Evolutionary conservation across 2,329 filamentous ascomycete genomes (phyloP).

Genomic region (Ciborinia camelliae): DNA sequence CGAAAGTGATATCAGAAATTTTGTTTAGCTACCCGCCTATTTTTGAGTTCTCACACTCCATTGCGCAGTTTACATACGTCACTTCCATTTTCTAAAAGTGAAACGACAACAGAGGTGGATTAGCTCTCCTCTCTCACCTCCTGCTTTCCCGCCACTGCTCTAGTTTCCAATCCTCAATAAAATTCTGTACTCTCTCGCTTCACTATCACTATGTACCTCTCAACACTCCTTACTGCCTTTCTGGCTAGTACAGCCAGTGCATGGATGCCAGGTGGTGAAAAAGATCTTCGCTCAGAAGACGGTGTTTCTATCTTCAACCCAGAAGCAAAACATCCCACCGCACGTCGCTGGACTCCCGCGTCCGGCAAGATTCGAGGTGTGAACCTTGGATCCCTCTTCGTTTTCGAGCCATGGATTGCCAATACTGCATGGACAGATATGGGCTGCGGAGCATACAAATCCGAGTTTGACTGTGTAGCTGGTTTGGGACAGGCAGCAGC

Average conservation of each 20-base stretch:
- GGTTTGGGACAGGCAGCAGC: slow-evolving; percentile 45
- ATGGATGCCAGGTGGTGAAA: slow-evolving; percentile 16
- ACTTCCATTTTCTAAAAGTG: not conserved
- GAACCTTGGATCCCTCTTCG: slow-evolving; percentile 47
- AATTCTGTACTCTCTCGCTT: not conserved
- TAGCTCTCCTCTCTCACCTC: not conserved
- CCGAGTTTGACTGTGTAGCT: slow-evolving; percentile 49
- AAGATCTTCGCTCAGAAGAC: slow-evolving; percentile 2
- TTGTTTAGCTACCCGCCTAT: not conserved
- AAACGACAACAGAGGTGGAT: not conserved
- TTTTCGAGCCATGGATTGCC: slow-evolving; percentile 49
- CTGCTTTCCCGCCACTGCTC: not conserved
- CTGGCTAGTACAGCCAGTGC: slow-evolving; percentile 12
- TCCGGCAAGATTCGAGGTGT: slow-evolving; percentile 47
- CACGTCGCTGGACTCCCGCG: slow-evolving; percentile 14
- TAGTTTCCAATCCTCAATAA: not conserved
- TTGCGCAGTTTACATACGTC: not conserved
- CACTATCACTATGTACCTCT: slow-evolving; percentile 3
- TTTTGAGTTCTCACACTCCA: not conserved
- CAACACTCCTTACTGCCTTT: slow-evolving; percentile 9
- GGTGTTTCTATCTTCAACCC: slow-evolving; percentile 18
- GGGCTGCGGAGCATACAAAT: slow-evolving; percentile 43
- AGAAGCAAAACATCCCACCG: slow-evolving; percentile 7
- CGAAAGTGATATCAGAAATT: too few species aligned
- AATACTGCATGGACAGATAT: slow-evolving; percentile 42